Evolutionary conservation across 768 basidiomycete species (phyloP).

Genomic region (Cystofilobasidium ferigula): DNA sequence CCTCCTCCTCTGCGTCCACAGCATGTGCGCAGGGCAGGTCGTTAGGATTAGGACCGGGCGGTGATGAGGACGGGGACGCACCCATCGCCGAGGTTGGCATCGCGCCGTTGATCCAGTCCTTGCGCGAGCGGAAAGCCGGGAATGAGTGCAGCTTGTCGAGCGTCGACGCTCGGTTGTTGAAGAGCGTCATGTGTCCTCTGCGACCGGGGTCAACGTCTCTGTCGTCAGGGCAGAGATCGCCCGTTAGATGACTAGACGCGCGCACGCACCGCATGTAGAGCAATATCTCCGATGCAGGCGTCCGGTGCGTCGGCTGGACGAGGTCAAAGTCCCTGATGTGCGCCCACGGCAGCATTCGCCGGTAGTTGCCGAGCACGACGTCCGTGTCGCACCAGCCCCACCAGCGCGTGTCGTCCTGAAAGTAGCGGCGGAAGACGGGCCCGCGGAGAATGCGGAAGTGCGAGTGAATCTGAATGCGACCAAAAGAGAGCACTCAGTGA

Average conservation of each 20-base stretch:
- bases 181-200: conserved; percentile 24
- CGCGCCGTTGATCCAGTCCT: conserved; percentile 1
- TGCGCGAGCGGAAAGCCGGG: conserved; percentile 2
- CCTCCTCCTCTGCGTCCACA: conserved; percentile 15
- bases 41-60: background rate
- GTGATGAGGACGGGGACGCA: background rate
- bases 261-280: conserved; percentile 22
- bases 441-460: conserved; percentile 20
- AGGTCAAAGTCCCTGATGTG: conserved; percentile 12
- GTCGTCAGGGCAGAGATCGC: background rate
- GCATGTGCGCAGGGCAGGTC: background rate
- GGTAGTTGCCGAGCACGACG: conserved; percentile 5
- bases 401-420: conserved; percentile 9
- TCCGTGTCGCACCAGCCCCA: conserved; percentile 25
- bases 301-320: conserved; percentile 16
- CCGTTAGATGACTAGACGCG: background rate
- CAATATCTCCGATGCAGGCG: conserved; percentile 14
- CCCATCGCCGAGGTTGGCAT: conserved; percentile 14
- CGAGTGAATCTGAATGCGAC: conserved; percentile 4
- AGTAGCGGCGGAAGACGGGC: conserved; percentile 13
- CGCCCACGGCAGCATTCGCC: conserved; percentile 7
- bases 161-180: conserved; percentile 10
- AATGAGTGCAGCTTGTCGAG: conserved; percentile 15
- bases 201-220: background rate
- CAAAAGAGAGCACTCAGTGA: no score